Evolutionary conservation across 1,284 basidiomycete genomes (phyloP), one percentile per base, ranked within the genome.

Genomic region (Meripilus lineatus): DNA sequence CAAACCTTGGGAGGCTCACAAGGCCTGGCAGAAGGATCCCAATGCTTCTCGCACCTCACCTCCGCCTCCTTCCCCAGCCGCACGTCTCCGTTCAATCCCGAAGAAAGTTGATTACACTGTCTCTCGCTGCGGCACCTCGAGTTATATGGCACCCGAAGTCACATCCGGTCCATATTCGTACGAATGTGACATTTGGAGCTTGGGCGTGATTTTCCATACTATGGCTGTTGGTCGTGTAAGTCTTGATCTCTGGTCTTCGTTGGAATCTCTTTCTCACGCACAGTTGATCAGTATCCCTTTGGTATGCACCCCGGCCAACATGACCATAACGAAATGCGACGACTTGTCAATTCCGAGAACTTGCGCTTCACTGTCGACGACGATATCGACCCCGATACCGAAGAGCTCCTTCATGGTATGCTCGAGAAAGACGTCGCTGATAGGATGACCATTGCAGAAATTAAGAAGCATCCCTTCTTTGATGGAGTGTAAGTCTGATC

Each of bases 191-290:
- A n/a, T n/a, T n/a, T n/a, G n/a, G n/a, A n/a, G n/a, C n/a, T n/a
- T n/a, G n/a, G n/a, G n/a, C n/a, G n/a, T n/a, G n/a, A n/a, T n/a
- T n/a, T n/a, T n/a, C n/a, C n/a, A n/a, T n/a, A n/a, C n/a, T n/a
- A n/a, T n/a, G n/a, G n/a, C n/a, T n/a, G n/a, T n/a, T n/a, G n/a
- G n/a, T n/a, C n/a, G n/a, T n/a, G n/a, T n/a, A n/a, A n/a, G n/a
- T n/a, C n/a, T n/a, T n/a, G n/a, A 79, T 76, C 26, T 65, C 64
- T 39, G 73, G 74, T 3, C 78, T 79, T 81, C n/a, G 8, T 8
- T 17, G n/a, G 22, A 6, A 5, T 22, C 21, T 15, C 17, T 3
- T 30, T 1, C 4, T 22, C 18, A 17, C 2, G 30, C 22, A 11
- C 17, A 8, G n/a, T 17, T 15, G 21, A 36, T 8, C 25, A 58